Evolutionary conservation across 2,329 filamentous ascomycete species (phyloP), one percentile per base, ranked within the genome.

Genomic region (Neocucurbitaria cava): DNA sequence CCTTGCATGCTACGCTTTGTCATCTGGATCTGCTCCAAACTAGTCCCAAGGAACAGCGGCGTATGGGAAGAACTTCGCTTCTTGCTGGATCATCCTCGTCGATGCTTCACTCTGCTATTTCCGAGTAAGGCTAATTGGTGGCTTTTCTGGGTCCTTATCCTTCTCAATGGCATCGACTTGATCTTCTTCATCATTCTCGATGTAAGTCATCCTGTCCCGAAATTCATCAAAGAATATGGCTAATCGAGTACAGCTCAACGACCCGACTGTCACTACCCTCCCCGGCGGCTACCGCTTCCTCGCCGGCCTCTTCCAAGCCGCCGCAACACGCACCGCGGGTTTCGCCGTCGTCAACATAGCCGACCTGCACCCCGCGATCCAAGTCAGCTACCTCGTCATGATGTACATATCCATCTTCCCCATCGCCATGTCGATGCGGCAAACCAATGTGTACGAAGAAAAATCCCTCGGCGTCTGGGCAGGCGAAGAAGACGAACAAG

Each of bases 391-490:
- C 78, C 81, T 98, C 76, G 88, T 98, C 76, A 98, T 98, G 95
- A 98, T 98, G 95, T 98, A 98, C 76, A 96, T 98, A 58, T 96
- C 93, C 53, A 91, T 97, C 55, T 96, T 96, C 66, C 94, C 94
- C 5, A 96, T 98, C 65, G 94, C 95, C 71, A 98, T 98, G 68
- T 95, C 91, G 6, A 90, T 98, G 66, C 92, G 94, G 48, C 84
- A 91, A 61, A 97, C 94, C 54, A 98, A 98, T 72, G 94, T 97
- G 2, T 98, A 98, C 79, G 94, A 97, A 76, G 94, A 98, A 72
- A 91, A 89, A 62, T 91, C 88, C 0, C 83, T 95, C 0, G 91
- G 91, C 5, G 86, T 96, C 26, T 92, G 89, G 69, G 80, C 79
- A 45, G 78, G 78, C 31, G 81, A 83, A 18, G 64, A 36, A 24